A percentile compares a stretch with the other conserved stretches of the same genome.
These are phyloP conservation scores for Fusarium sp. DNA, from an alignment of 2,329 filamentous ascomycete species.

Conservation along the genomic window DNA sequence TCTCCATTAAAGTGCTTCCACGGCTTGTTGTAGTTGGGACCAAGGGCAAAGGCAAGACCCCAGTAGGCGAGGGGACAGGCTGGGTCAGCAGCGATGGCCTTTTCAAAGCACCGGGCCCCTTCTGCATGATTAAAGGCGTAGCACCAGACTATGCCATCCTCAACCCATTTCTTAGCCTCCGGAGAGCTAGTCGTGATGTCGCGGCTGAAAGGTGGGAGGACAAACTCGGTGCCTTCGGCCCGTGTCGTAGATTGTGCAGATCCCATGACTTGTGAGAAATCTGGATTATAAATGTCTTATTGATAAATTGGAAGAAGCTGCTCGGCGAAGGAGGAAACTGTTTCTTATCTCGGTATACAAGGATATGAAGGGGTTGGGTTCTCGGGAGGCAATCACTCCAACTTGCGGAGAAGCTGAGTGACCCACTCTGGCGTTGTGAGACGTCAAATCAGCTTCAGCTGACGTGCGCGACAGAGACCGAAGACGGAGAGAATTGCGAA, in stretches of 20 bases:
- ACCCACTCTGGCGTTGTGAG: conserved; percentile 31
- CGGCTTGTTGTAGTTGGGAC: conserved; percentile 80
- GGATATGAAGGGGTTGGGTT: conserved; percentile 7
- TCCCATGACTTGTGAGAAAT: conserved; percentile 14
- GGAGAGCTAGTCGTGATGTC: conserved; percentile 63
- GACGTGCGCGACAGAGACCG: conserved; percentile 30
- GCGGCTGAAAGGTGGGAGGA: conserved; percentile 50
- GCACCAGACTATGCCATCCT: conserved; percentile 74
- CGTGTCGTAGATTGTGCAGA: conserved; percentile 17
- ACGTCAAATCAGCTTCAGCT: conserved; percentile 37
- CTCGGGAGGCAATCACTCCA: conserved; percentile 27
- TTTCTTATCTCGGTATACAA: not conserved
- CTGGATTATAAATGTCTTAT: not conserved
- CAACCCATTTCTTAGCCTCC: conserved; percentile 72
- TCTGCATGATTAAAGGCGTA: conserved; percentile 81
- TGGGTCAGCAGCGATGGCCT: conserved; percentile 64
- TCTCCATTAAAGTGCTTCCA: conserved; percentile 60
- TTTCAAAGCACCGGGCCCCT: conserved; percentile 69
- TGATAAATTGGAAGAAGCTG: not conserved
- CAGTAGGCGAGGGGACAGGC: conserved; percentile 72
- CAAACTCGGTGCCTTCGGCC: conserved; percentile 30
- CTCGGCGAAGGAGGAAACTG: not conserved
- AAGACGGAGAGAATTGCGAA: conserved; percentile 10
- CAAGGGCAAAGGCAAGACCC: conserved; percentile 75
- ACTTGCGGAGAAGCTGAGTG: conserved; percentile 34